Evolutionary conservation across 2,329 filamentous ascomycete species (phyloP).

Genomic region (Bertia moriformis): DNA sequence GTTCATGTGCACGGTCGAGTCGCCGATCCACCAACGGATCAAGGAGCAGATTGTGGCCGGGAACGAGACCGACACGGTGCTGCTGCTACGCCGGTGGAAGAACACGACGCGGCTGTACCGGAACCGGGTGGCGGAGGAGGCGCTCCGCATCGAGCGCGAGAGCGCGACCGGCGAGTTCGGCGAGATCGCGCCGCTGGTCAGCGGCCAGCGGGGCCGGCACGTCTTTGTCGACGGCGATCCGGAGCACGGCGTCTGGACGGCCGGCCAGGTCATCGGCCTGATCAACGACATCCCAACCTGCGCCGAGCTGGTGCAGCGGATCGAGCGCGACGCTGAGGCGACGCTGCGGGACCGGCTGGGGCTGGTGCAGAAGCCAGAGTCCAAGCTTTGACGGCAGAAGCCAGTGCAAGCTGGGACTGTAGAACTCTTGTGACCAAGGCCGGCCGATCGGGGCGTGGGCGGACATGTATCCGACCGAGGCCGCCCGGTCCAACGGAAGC

Average conservation of each 20-base stretch:
- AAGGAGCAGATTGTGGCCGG: conserved; percentile 84
- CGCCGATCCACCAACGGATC: conserved; percentile 83
- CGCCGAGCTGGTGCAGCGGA: conserved; percentile 50
- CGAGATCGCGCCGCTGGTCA: conserved; percentile 75
- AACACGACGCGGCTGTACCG: conserved; percentile 81
- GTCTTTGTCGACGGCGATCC: conserved; percentile 87
- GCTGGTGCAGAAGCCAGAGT: conserved; percentile 32
- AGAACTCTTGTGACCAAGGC: too few relatives aligned
- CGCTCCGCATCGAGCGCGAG: conserved; percentile 69
- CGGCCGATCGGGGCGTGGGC: too few relatives aligned
- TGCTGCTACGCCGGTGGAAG: conserved; percentile 78
- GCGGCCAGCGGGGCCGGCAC: conserved; percentile 76
- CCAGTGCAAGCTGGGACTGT: too few relatives aligned
- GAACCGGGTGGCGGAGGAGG: conserved; percentile 75
- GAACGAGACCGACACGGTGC: conserved; percentile 77
- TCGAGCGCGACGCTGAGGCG: conserved; percentile 63
- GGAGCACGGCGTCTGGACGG: conserved; percentile 89
- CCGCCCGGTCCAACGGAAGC: too few relatives aligned
- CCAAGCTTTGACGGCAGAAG: conserved; percentile 40
- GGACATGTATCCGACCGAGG: too few relatives aligned
- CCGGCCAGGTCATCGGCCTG: conserved; percentile 82
- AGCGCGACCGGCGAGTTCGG: conserved; percentile 76
- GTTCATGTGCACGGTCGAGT: conserved; percentile 91
- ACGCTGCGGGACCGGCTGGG: conserved; percentile 43
- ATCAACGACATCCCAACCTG: conserved; percentile 76